Conservation (phyloP, 202 grass and related monocot species). For the Panicum virgatum region DNA sequence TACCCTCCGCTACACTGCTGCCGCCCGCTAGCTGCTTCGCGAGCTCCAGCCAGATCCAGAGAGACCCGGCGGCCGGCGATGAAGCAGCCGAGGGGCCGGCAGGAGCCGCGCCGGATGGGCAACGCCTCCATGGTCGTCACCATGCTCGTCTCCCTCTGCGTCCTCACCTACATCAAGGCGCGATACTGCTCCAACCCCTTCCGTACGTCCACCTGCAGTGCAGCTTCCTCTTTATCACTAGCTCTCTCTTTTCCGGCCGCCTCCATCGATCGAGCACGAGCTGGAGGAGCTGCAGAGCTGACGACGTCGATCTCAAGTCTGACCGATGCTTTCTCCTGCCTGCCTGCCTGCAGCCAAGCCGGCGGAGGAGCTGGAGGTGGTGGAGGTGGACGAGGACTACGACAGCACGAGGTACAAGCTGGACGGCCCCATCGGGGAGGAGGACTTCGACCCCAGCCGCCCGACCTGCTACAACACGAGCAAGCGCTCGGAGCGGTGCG, state of each 20-base stretch:
- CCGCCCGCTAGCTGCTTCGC: not conserved
- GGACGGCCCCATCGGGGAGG: slow-evolving; percentile 38
- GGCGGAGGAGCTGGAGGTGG: slow-evolving; percentile 35
- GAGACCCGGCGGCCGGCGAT: not conserved
- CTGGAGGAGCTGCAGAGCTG: not conserved
- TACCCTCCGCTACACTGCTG: slow-evolving; percentile 10
- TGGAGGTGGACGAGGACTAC: slow-evolving; percentile 57
- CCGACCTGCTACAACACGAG: slow-evolving; percentile 67
- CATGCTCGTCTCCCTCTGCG: slow-evolving; percentile 85
- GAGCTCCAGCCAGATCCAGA: not conserved
- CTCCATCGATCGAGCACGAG: not conserved
- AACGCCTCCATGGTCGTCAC: slow-evolving; percentile 74
- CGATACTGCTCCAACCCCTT: slow-evolving; percentile 64
- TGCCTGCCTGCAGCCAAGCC: slow-evolving; percentile 29
- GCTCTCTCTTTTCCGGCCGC: too few species aligned
- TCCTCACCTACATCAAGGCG: slow-evolving; percentile 80
- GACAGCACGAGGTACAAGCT: slow-evolving; percentile 54
- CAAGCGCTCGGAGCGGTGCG: slow-evolving; percentile 62
- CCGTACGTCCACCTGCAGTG: too few species aligned
- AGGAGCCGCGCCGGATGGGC: slow-evolving; percentile 65
- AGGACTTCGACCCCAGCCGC: slow-evolving; percentile 41
- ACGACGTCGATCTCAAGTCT: too few species aligned
- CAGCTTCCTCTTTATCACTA: too few species aligned
- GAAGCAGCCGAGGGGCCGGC: slow-evolving; percentile 48
- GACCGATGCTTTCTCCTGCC: too few species aligned